A percentile compares a stretch with the other conserved stretches of the same genome.
Evolutionary conservation across 176 grass and related monocot genomes (phyloP).

Genomic region (Carex littledalei): DNA sequence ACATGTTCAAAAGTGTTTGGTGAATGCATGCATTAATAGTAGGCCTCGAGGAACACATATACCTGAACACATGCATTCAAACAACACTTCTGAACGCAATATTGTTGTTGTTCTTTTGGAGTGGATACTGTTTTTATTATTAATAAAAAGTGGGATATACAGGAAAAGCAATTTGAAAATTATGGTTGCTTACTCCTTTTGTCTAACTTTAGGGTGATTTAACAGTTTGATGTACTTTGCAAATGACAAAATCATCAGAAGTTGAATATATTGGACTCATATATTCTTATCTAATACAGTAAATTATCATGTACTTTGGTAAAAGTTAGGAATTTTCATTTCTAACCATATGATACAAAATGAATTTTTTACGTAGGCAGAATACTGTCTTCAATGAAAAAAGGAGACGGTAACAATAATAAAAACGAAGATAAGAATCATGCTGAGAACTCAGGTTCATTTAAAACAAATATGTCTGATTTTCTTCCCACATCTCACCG

Average conservation of each 20-base stretch:
- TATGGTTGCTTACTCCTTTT: neutral
- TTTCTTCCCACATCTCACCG: slow-evolving; percentile 87
- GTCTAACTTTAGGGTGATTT: neutral
- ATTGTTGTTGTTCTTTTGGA: neutral
- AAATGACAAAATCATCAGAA: neutral
- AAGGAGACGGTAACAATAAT: slow-evolving; percentile 24
- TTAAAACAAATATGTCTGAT: slow-evolving; percentile 74
- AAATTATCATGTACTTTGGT: neutral
- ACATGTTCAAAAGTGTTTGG: neutral
- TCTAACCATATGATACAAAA: neutral
- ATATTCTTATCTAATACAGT: neutral
- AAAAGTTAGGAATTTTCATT: neutral
- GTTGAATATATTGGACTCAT: neutral
- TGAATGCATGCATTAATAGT: neutral
- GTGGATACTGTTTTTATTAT: neutral
- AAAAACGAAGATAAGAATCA: slow-evolving; percentile 31
- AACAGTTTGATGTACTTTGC: neutral
- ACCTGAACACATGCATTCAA: neutral
- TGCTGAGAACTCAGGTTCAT: slow-evolving; percentile 29
- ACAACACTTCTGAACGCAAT: neutral
- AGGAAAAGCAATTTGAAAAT: neutral
- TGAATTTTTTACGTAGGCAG: slow-evolving; percentile 45
- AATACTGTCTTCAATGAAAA: slow-evolving; percentile 66
- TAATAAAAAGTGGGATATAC: neutral
- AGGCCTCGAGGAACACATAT: neutral